phyloP scores from a whole-genome alignment of 176 grass and related monocot species.

The Raddia guianensis region DNA sequence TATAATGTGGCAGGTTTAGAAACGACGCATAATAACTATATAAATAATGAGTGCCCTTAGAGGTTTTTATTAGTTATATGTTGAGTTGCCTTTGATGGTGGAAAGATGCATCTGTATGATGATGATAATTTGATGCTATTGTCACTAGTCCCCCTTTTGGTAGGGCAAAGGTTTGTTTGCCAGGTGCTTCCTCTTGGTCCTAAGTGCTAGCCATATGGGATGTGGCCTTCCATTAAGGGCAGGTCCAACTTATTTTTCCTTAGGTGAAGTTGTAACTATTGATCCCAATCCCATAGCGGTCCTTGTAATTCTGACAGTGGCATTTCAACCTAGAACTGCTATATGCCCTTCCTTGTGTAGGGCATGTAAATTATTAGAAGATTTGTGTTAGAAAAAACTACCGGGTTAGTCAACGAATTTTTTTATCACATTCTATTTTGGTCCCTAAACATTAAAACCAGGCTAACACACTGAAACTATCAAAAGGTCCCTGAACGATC shows the following conservation, averaged over 20 bases:
- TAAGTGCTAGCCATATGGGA: slow-evolving; percentile 16
- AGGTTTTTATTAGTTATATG: neutral
- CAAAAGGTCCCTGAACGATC: no score
- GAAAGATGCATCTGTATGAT: neutral
- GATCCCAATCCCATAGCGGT: neutral
- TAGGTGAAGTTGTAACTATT: slow-evolving; percentile 4
- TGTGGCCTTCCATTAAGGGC: neutral
- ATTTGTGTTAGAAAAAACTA: no score
- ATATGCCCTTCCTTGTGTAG: neutral
- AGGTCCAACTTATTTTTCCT: slow-evolving; percentile 5
- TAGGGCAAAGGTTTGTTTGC: neutral
- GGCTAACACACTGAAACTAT: no score
- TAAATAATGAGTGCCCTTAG: no score
- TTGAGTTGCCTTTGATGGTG: neutral
- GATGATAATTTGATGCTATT: neutral
- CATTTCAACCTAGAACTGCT: neutral
- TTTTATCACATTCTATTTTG: no score
- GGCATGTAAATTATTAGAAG: no score
- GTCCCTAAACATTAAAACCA: no score
- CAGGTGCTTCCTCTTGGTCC: neutral
- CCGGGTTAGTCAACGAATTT: no score
- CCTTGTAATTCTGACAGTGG: slow-evolving; percentile 5
- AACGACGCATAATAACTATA: no score
- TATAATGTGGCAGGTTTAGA: no score
- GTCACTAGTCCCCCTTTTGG: neutral